These are phyloP conservation scores for Psidium guajava DNA, from an alignment of 345 rosid species.

Conservation along the genomic window DNA sequence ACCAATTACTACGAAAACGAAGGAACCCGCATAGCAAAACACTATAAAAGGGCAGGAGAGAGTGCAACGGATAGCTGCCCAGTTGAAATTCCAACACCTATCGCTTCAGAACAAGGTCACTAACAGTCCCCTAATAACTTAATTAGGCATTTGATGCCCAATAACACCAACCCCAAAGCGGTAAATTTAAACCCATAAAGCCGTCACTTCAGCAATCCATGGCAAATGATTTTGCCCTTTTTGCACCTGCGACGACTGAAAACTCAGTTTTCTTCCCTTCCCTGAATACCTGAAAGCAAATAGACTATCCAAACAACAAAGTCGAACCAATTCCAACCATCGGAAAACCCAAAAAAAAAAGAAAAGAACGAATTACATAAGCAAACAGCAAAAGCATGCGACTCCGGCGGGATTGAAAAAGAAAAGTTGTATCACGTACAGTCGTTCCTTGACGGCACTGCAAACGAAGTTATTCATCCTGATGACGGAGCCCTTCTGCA, in stretches of 20 bases:
- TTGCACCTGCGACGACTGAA: neutral
- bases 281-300: neutral
- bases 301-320: neutral
- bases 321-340: neutral
- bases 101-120: neutral
- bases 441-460: conserved; percentile 48
- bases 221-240: neutral
- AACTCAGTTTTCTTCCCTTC: neutral
- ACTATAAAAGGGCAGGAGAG: neutral
- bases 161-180: neutral
- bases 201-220: neutral
- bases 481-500: conserved; percentile 58
- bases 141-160: neutral
- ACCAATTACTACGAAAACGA: neutral
- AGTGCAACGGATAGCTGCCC: neutral
- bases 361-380: neutral
- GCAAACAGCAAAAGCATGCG: neutral
- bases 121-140: neutral
- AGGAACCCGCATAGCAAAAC: neutral
- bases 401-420: neutral
- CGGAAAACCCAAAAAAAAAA: neutral
- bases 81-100: neutral
- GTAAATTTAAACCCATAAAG: neutral
- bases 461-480: conserved; percentile 46
- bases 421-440: conserved; percentile 18